A percentile compares a stretch with the other conserved stretches of the same genome.
phyloP scores from a whole-genome alignment of 148 eudicot species.

The Amaranthus hypochondriacus region DNA sequence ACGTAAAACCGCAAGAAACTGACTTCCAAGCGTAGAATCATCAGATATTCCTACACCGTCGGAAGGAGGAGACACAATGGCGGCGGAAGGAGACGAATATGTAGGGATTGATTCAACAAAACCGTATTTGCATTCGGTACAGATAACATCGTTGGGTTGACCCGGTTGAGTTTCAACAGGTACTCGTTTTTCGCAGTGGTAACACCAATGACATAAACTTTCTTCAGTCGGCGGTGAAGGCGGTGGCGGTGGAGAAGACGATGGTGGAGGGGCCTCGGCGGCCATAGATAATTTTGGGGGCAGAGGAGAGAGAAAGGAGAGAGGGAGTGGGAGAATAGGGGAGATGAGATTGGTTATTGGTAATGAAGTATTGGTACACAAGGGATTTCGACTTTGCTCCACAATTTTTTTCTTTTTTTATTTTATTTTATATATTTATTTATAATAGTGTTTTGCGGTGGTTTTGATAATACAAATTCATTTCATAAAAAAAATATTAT shows the following conservation, averaged over 20 bases:
- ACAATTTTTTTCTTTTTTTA: background rate
- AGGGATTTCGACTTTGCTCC: constrained; percentile 6
- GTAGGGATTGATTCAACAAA: constrained; percentile 56
- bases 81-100: constrained; percentile 15
- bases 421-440: background rate
- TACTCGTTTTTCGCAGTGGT: constrained; percentile 74
- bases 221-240: constrained; percentile 16
- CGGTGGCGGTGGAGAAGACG: constrained; percentile 24
- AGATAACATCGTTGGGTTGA: constrained; percentile 55
- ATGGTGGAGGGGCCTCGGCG: constrained; percentile 31
- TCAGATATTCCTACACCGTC: constrained; percentile 15
- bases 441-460: too few relatives aligned
- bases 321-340: background rate
- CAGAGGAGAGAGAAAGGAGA: constrained; percentile 3
- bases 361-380: background rate
- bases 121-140: constrained; percentile 71
- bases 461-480: too few relatives aligned
- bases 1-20: constrained; percentile 65
- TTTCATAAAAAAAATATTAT: too few relatives aligned
- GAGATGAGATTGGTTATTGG: constrained; percentile 10
- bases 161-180: constrained; percentile 43
- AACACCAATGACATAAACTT: constrained; percentile 50
- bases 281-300: constrained; percentile 24
- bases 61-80: constrained; percentile 17
- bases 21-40: constrained; percentile 39